Base-by-base conservation (phyloP, 2,329 filamentous ascomycete species). In the Lanzia echinophila region DNA sequence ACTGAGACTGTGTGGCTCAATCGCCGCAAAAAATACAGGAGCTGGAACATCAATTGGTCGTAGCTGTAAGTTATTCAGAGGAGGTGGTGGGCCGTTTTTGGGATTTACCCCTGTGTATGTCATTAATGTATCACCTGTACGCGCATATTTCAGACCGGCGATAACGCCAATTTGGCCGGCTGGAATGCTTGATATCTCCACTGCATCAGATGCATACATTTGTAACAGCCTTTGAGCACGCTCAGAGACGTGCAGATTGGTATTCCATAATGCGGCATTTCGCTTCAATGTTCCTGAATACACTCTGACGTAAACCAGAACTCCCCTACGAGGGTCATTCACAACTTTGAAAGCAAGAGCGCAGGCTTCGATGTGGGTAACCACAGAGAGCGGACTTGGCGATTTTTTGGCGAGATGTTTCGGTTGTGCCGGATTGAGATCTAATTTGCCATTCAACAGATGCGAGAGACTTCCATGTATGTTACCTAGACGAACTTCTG, bases 81-180 rank as follows among this genome's bases (percentile, higher is more conserved):
- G 79, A 15, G 83, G 79, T 17, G 87, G 82, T 1, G 89, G 84
- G 0, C 81, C 79, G 6, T 79, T 79, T 66, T 82, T 80, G 11
- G 75, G 72, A 55, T 78, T 83, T 42, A 77, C 74, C 6, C 81
- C 81, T 22, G 80, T 75, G 62, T 89, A 90, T 2, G 86, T 83
- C 33, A 97, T 80, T 15, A 99, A 72, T 0, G 94, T 99, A 66
- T 99, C 94, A 1, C 94, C 94, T 1, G 94, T 99, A 36, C 94
- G 81, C n/a, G 92, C 87, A 63, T 87, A 81, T 68, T 96, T 96
- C 17, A 97, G 79, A 0, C 92, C 94, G 13, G 88, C 85, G 48
- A 99, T 86, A 3, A 96, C 94, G 32, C 94, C 94, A 57, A 99
- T 99, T 67, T 97, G 91, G 0, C 94, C 94, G 0, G 89, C 83